These are phyloP conservation scores for Xeromyces bisporus DNA, from an alignment of 495 filamentous ascomycete species.

Conservation along the genomic window DNA sequence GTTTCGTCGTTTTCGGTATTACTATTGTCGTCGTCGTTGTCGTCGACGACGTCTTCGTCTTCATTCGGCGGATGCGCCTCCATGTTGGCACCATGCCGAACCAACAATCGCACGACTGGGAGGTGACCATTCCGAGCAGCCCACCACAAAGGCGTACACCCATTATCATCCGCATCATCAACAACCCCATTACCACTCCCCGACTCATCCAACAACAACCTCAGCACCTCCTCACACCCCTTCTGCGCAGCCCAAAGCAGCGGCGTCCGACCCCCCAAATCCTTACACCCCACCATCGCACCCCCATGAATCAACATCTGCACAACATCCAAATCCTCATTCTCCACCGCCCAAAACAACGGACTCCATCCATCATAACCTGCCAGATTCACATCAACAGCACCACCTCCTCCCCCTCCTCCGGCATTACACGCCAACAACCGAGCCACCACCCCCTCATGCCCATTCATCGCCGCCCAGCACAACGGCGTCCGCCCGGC, in stretches of 20 bases:
- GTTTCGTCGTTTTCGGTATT: constrained; percentile 1
- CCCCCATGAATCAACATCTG: constrained; percentile 8
- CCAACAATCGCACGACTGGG: constrained; percentile 7
- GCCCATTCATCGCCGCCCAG: constrained; percentile 19
- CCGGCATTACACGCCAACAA: constrained; percentile 6
- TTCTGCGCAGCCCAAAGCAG: constrained; percentile 4
- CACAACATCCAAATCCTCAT: constrained; percentile 10
- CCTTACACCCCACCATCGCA: constrained; percentile 7
- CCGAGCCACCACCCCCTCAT: constrained; percentile 13
- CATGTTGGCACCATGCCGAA: constrained; percentile 7
- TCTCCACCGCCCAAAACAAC: constrained; percentile 15
- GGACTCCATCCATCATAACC: constrained; percentile 18
- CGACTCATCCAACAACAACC: constrained; percentile 11
- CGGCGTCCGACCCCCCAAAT: constrained; percentile 7
- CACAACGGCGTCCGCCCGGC: constrained; percentile 17
- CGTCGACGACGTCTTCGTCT: too few species aligned
- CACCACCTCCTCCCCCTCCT: too few species aligned
- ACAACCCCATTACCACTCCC: constrained; percentile 3
- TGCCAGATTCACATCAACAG: constrained; percentile 7
- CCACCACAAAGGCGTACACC: constrained; percentile 11
- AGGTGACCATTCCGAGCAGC: constrained; percentile 9
- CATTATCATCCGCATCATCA: constrained; percentile 7
- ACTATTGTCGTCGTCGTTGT: too few species aligned
- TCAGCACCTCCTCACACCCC: constrained; percentile 9
- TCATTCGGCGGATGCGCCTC: constrained; percentile 6